A percentile compares a stretch with the other conserved stretches of the same genome.
These are phyloP conservation scores for Oryza longistaminata DNA, from an alignment of 176 grass and related monocot genomes.

Conservation along the genomic window DNA sequence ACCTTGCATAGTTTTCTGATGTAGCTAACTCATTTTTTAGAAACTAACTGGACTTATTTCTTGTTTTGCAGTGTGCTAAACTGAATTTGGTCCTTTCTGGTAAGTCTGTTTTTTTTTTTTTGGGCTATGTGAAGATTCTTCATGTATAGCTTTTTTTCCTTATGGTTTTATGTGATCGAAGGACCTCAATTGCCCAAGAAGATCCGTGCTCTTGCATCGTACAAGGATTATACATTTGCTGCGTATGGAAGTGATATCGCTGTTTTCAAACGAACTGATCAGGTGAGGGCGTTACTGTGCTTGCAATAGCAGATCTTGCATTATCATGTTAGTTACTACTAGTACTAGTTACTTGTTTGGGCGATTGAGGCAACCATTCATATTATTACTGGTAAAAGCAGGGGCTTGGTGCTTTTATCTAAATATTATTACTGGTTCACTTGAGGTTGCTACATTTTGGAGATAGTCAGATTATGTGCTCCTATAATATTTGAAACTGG, in stretches of 20 bases:
- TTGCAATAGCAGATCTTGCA: neutral
- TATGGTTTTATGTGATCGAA: slow-evolving; percentile 26
- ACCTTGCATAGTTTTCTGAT: neutral
- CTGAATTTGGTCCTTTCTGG: slow-evolving; percentile 83
- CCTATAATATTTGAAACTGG: neutral
- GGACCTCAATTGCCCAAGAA: slow-evolving; percentile 97
- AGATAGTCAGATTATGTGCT: neutral
- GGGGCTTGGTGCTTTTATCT: no score
- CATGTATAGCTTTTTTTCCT: neutral
- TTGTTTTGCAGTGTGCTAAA: slow-evolving; percentile 86
- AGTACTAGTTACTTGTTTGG: neutral
- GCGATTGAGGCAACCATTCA: neutral
- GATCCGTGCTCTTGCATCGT: slow-evolving; percentile 84
- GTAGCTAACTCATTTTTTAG: neutral
- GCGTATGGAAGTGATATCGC: slow-evolving; percentile 78
- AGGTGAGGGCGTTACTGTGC: slow-evolving; percentile 42
- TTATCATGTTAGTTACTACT: neutral
- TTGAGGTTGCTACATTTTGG: neutral
- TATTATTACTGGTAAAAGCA: neutral
- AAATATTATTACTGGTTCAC: neutral
- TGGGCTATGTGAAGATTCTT: neutral
- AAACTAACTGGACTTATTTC: neutral
- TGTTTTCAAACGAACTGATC: slow-evolving; percentile 81
- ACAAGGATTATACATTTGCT: slow-evolving; percentile 88
- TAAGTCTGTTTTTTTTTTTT: slow-evolving; percentile 37